Conservation (phyloP, 768 basidiomycete species). For the Mycena venus region DNA sequence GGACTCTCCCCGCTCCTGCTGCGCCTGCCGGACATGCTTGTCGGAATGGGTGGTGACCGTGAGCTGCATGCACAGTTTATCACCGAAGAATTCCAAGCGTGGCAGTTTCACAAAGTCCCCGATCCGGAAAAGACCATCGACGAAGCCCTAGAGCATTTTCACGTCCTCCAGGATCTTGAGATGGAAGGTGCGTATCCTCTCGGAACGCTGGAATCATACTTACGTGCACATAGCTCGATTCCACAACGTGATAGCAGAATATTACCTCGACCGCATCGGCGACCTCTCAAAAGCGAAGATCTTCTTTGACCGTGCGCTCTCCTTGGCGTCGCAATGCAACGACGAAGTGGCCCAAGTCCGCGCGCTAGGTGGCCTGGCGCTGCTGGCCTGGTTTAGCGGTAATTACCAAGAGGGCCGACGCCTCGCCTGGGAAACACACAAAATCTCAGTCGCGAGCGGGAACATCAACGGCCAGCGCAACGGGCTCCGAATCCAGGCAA, state of each 20-base stretch:
- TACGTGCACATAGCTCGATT: not conserved
- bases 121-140: not conserved
- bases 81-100: not conserved
- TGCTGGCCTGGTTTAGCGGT: not conserved
- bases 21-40: not conserved
- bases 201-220: too few species aligned
- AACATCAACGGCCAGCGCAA: not conserved
- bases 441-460: not conserved
- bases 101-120: not conserved
- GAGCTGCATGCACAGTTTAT: not conserved
- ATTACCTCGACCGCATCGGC: not conserved
- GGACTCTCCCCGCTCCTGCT: slow-evolving; percentile 1
- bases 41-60: not conserved
- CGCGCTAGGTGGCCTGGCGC: not conserved
- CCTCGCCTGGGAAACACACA: not conserved
- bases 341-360: not conserved
- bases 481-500: not conserved
- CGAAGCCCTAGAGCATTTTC: not conserved
- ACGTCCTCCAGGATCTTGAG: not conserved
- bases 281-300: not conserved
- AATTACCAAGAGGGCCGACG: not conserved
- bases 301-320: slow-evolving; percentile 1
- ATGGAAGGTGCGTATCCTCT: not conserved
- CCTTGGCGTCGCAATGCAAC: not conserved
- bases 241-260: not conserved